These are phyloP conservation scores for Tremellales sp. DNA, from an alignment of 1,284 basidiomycete species.

Conservation along the genomic window DNA sequence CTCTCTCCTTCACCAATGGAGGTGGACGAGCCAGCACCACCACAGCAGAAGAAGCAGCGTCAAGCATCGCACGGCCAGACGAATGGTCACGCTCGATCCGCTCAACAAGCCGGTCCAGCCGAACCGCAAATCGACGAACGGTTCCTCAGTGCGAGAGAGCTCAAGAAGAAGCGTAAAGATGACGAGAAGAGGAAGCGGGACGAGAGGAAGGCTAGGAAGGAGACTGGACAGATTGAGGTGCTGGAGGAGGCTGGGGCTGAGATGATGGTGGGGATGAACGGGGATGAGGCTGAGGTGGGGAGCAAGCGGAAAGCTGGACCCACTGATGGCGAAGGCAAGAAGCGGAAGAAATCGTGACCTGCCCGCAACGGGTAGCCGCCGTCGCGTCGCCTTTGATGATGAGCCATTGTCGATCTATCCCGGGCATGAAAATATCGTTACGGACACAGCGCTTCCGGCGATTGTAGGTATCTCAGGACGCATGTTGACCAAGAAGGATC, in stretches of 20 bases:
- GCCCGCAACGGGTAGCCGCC: no score
- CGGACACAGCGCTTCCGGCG: no score
- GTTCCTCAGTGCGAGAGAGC: constrained; percentile 29
- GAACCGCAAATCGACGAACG: constrained; percentile 20
- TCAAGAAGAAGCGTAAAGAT: constrained; percentile 42
- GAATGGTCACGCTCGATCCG: constrained; percentile 1
- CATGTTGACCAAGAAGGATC: no score
- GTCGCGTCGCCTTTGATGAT: no score
- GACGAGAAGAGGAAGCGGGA: constrained; percentile 39
- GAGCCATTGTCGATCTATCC: no score
- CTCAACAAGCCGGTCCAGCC: constrained; percentile 1
- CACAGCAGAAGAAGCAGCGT: constrained; percentile 16
- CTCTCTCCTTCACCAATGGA: constrained; percentile 24
- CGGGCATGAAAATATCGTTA: no score
- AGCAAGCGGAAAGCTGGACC: constrained; percentile 32
- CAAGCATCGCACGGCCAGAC: neutral
- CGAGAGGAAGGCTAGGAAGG: constrained; percentile 40
- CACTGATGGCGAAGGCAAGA: constrained; percentile 5
- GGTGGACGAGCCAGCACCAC: constrained; percentile 5
- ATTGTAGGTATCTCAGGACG: no score
- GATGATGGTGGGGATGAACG: constrained; percentile 11
- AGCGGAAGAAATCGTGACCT: constrained; percentile 10
- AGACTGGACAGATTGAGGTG: constrained; percentile 16
- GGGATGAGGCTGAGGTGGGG: constrained; percentile 11
- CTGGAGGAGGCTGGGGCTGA: constrained; percentile 18